Conservation (phyloP, 225 moss, liverwort and hornwort genomes). For the Bryoerythrophyllum caledonicum region DNA sequence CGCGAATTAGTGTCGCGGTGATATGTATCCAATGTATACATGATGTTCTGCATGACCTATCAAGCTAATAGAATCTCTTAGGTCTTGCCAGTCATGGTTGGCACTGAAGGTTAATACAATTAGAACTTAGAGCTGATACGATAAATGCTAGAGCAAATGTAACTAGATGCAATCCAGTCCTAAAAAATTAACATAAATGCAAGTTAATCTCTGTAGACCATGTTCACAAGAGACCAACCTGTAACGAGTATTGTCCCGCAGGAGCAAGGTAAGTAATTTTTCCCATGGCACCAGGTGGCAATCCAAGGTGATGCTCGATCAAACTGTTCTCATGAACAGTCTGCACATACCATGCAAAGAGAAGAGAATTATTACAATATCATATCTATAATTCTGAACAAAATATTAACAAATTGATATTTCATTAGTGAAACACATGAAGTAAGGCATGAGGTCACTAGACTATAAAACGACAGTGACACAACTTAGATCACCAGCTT, state of each 20-base stretch:
- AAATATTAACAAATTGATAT: neutral
- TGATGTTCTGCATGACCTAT: no score
- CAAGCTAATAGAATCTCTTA: no score
- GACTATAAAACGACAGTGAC: neutral
- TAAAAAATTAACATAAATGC: neutral
- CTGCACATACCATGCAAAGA: slow-evolving; percentile 40
- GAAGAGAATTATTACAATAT: neutral
- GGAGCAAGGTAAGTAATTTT: slow-evolving; percentile 77
- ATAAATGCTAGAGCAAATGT: neutral
- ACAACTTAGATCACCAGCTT: neutral
- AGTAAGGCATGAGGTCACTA: neutral
- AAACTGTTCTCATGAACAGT: slow-evolving; percentile 87
- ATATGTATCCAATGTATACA: no score
- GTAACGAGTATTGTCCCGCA: slow-evolving; percentile 69
- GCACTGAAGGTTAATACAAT: no score
- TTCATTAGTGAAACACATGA: neutral
- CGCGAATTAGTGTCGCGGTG: no score
- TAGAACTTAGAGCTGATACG: neutral
- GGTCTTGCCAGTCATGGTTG: no score
- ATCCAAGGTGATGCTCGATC: slow-evolving; percentile 86
- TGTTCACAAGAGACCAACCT: slow-evolving; percentile 41
- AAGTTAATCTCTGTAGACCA: neutral
- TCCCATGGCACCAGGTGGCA: slow-evolving; percentile 88
- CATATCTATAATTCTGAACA: neutral
- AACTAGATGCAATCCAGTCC: neutral